These are phyloP conservation scores for Leishmania tropica DNA, from an alignment of 208 protist species.

Conservation along the genomic window DNA sequence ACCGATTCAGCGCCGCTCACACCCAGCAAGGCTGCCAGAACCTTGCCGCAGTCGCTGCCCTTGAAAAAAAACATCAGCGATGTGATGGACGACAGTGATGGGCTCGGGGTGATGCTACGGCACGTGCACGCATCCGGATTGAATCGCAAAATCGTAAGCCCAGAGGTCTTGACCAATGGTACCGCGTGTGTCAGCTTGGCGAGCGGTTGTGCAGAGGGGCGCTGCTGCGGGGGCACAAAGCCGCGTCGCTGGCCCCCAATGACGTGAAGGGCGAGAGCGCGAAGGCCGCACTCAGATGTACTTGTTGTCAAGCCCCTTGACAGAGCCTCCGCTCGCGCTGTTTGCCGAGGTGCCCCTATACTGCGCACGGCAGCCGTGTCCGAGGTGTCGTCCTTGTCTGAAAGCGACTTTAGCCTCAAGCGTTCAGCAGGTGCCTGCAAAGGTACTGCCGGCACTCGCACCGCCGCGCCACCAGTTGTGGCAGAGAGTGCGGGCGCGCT, in stretches of 20 bases:
- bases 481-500: slow-evolving; percentile 46
- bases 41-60: slow-evolving; percentile 15
- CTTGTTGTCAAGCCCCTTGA: neutral
- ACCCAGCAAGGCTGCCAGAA: slow-evolving; percentile 17
- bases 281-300: neutral
- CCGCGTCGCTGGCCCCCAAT: slow-evolving; percentile 11
- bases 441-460: slow-evolving; percentile 33
- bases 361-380: neutral
- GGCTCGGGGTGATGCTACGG: slow-evolving; percentile 6
- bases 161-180: neutral
- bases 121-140: neutral
- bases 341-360: neutral
- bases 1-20: slow-evolving; percentile 13
- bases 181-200: neutral
- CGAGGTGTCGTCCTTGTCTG: neutral
- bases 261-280: neutral
- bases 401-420: neutral
- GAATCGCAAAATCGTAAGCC: slow-evolving; percentile 16
- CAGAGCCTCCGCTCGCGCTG: neutral
- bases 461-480: slow-evolving; percentile 41
- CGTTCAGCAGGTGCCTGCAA: slow-evolving; percentile 11
- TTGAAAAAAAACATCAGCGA: slow-evolving; percentile 24
- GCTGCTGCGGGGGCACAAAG: slow-evolving; percentile 35
- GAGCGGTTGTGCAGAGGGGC: neutral
- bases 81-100: slow-evolving; percentile 14